Evolutionary conservation across 441 rosid species (phyloP).

Genomic region (Pelargonium fulgidum): DNA sequence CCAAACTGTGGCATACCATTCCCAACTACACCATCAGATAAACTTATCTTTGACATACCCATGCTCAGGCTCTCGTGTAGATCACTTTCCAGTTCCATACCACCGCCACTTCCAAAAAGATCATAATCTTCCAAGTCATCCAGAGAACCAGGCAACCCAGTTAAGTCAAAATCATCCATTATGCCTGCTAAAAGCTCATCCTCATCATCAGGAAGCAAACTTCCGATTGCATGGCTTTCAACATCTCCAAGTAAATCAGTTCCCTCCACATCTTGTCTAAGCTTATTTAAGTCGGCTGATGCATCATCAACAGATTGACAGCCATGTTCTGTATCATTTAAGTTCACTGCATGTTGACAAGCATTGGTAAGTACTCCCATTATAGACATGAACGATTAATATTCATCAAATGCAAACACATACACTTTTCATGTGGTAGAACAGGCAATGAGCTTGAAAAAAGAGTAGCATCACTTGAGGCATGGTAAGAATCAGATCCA

Average conservation of each 20-base stretch:
- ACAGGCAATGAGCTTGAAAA: conserved; percentile 77
- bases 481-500: conserved; percentile 30
- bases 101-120: conserved; percentile 74
- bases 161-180: conserved; percentile 61
- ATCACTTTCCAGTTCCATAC: conserved; percentile 70
- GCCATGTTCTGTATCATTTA: conserved; percentile 37
- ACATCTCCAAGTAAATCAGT: conserved; percentile 45
- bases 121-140: conserved; percentile 80
- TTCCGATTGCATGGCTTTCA: conserved; percentile 45
- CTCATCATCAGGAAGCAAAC: conserved; percentile 66
- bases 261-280: conserved; percentile 35
- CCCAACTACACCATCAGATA: conserved; percentile 48
- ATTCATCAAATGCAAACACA: conserved; percentile 8
- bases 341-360: conserved; percentile 47
- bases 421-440: conserved; percentile 65
- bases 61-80: conserved; percentile 45
- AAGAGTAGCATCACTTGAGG: conserved; percentile 58
- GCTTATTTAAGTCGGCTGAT: conserved; percentile 36
- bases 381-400: neutral
- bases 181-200: conserved; percentile 78
- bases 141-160: conserved; percentile 51
- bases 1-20: conserved; percentile 48
- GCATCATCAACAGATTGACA: conserved; percentile 42
- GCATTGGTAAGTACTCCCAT: conserved; percentile 4
- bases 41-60: conserved; percentile 51